Conservation (phyloP, 2,329 filamentous ascomycete species). For the Dactylonectria estremocensis region DNA sequence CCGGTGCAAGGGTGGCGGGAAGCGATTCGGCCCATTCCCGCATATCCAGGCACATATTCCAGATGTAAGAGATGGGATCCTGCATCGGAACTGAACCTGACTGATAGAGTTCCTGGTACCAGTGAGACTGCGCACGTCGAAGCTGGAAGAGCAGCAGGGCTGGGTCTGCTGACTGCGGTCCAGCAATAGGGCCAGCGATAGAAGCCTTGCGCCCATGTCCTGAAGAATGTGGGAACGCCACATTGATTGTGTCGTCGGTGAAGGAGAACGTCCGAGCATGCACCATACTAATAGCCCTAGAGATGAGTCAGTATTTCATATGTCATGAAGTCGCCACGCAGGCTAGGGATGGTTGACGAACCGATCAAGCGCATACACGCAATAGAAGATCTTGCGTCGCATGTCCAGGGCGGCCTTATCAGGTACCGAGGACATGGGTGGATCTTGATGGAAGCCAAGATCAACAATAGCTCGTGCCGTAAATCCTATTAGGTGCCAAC, state of each 20-base stretch:
- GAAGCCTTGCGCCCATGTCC: constrained; percentile 60
- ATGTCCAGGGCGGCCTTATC: constrained; percentile 81
- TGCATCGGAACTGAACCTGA: constrained; percentile 78
- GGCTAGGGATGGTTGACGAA: constrained; percentile 56
- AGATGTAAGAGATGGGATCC: constrained; percentile 80
- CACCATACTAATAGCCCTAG: constrained; percentile 88
- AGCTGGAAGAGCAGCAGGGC: constrained; percentile 86
- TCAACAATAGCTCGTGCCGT: constrained; percentile 91
- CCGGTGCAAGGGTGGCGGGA: constrained; percentile 74
- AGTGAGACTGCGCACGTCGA: constrained; percentile 87
- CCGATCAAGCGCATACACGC: constrained; percentile 91
- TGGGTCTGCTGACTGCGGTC: constrained; percentile 72
- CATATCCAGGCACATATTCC: constrained; percentile 83
- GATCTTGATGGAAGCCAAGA: constrained; percentile 93
- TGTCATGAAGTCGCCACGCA: too few species aligned
- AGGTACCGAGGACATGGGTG: constrained; percentile 77
- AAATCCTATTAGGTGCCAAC: constrained; percentile 94
- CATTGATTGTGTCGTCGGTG: constrained; percentile 88
- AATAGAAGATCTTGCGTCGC: constrained; percentile 89
- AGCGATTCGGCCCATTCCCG: constrained; percentile 86
- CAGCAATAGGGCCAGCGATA: constrained; percentile 59
- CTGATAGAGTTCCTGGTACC: constrained; percentile 92
- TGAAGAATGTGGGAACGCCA: constrained; percentile 78
- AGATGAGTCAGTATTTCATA: constrained; percentile 37
- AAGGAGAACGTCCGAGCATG: constrained; percentile 93